These are phyloP conservation scores for Cyclotella cryptica DNA, from an alignment of 108 stramenopile species.

Conservation along the genomic window DNA sequence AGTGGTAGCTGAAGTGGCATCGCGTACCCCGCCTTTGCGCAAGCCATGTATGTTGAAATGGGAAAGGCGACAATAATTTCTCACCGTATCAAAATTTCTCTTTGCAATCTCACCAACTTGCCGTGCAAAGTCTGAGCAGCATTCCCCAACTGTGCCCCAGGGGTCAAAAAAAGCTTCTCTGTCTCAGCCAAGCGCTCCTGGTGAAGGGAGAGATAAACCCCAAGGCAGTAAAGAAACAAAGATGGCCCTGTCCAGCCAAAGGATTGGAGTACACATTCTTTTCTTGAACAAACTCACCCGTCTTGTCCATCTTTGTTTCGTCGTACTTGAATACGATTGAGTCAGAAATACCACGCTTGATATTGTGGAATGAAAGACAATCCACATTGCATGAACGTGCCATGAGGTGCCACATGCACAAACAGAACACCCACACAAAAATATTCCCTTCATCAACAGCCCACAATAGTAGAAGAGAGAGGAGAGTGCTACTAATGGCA, in stretches of 20 bases:
- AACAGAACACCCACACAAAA: too few relatives aligned
- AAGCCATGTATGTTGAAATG: slow-evolving; percentile 51
- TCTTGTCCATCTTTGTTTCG: not conserved
- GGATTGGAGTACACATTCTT: slow-evolving; percentile 32
- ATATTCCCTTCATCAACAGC: too few relatives aligned
- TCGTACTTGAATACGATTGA: not conserved
- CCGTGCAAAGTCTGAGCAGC: slow-evolving; percentile 22
- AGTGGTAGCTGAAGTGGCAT: slow-evolving; percentile 49
- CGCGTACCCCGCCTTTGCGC: slow-evolving; percentile 49
- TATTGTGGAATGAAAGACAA: not conserved
- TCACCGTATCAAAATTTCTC: slow-evolving; percentile 1
- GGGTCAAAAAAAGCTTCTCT: slow-evolving; percentile 33
- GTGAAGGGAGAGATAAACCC: slow-evolving; percentile 29
- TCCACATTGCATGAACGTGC: not conserved
- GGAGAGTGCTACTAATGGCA: too few relatives aligned
- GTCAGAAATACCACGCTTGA: not conserved
- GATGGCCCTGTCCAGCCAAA: not conserved
- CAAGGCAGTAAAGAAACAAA: slow-evolving; percentile 34
- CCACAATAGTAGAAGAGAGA: too few relatives aligned
- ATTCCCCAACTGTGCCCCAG: slow-evolving; percentile 3
- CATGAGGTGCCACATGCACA: too few relatives aligned
- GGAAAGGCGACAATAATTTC: slow-evolving; percentile 1
- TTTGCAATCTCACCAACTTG: slow-evolving; percentile 22
- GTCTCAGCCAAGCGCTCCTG: slow-evolving; percentile 3
- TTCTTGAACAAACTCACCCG: not conserved